Conservation (phyloP, 768 basidiomycete genomes). For the Mycena alexandri region DNA sequence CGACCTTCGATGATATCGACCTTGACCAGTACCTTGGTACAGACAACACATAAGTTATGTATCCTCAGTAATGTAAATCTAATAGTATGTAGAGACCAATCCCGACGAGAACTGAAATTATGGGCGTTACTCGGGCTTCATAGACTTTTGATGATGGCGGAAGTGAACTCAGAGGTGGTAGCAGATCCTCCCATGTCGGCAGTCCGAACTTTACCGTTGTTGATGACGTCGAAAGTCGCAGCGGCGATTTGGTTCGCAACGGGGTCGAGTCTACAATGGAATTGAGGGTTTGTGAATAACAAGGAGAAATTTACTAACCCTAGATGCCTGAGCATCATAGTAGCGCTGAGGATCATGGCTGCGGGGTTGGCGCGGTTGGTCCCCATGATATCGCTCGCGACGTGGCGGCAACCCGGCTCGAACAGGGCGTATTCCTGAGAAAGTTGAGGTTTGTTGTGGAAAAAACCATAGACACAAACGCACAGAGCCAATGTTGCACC, state of each 20-base stretch:
- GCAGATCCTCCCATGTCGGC: slow-evolving; percentile 96
- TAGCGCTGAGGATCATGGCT: slow-evolving; percentile 96
- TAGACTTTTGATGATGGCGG: slow-evolving; percentile 88
- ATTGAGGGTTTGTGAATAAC: slow-evolving; percentile 24
- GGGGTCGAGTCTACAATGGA: slow-evolving; percentile 78
- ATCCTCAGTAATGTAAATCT: slow-evolving; percentile 38
- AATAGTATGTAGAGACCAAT: slow-evolving; percentile 30
- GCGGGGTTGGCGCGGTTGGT: slow-evolving; percentile 97
- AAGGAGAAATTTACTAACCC: slow-evolving; percentile 67
- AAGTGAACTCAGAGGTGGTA: slow-evolving; percentile 95
- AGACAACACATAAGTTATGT: slow-evolving; percentile 37
- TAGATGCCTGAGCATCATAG: slow-evolving; percentile 97
- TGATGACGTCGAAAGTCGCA: slow-evolving; percentile 94
- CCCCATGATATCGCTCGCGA: slow-evolving; percentile 96
- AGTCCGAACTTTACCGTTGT: slow-evolving; percentile 88
- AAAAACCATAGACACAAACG: slow-evolving; percentile 28
- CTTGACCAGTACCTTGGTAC: slow-evolving; percentile 45
- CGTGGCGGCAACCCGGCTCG: slow-evolving; percentile 98
- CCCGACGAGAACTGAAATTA: slow-evolving; percentile 23
- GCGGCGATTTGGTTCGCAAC: slow-evolving; percentile 95
- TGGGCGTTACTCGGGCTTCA: slow-evolving; percentile 37
- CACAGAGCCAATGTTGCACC: slow-evolving; percentile 96
- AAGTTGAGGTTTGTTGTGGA: not conserved
- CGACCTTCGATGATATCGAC: slow-evolving; percentile 60
- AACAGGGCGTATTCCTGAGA: slow-evolving; percentile 94